Evolutionary conservation across 1,284 basidiomycete species (phyloP), one percentile per base, ranked within the genome.

Genomic region (Cryptococcus sp.): DNA sequence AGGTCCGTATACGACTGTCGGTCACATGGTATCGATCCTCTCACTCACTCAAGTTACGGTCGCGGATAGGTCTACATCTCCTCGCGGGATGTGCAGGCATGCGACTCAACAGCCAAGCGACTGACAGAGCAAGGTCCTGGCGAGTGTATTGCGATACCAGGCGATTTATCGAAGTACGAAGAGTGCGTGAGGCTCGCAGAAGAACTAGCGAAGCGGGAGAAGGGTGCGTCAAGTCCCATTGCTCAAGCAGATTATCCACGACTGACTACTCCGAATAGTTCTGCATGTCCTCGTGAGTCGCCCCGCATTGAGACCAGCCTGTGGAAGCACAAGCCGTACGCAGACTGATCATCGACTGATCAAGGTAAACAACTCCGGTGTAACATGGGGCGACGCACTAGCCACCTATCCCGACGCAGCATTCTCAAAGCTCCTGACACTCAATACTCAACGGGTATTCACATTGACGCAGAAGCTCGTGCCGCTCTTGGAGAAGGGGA

Each of bases 361-460:
- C 8, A 51, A 69, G 68, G 68, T 88, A 57, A 88, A 89, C 76
- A 88, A 88, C 62, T 86, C 86, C 2, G 87, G 87, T 3, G 85
- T 84, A 19, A 83, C 84, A 16, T 88, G 87, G 87, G 85, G 83
- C 20, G 84, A 82, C 13, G 62, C 78, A 15, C 76, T 87, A 54
- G 84, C 85, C 50, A 80, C 82, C 6, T 86, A 85, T 71, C 83
- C 84, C 46, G 86, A 78, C 57, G n/a, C 56, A 17, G 75, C 75
- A 20, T 72, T 73, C 61, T 66, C 63, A 59, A 72, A 76, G 66
- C 67, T 89, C 50, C 71, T 89, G 50, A 87, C 82, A 10, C 77
- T 88, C 54, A 88, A 89, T 72, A 72, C 88, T 23, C 86, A 88
- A 68, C 81, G 87, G 3, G 86, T 88, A 3, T 89, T 89, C 71